Evolutionary conservation across 1,139 yeast species (phyloP), one percentile per base, ranked within the genome.

Genomic region (Yamadazyma jaroonii): DNA sequence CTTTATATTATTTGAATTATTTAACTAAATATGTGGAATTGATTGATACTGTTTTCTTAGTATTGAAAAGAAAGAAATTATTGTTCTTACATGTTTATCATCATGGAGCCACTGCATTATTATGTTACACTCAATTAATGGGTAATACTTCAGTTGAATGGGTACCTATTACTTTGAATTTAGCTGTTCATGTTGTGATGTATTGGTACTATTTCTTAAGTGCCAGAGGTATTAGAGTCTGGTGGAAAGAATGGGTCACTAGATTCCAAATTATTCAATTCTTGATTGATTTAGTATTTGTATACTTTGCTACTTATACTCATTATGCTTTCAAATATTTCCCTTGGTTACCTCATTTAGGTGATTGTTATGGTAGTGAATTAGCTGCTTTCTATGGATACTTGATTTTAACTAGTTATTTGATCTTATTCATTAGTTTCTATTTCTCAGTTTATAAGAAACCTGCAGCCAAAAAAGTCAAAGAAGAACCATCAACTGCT

Each of bases 241-340:
- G 97, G 97, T 92, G 98, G 98, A 92, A 92, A 69, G 96, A 90
- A 69, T 92, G 97, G 97, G 97, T 92, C 52, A 92, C 98, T 37
- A 79, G 96, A 51, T 82, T 87, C 76, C 98, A 92, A 72, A 92
- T 92, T 66, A 77, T 86, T 54, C 98, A 92, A 70, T 92, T 92
- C 57, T 72, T 92, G 55, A 75, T 92, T 56, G 98, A 92, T 63
- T 77, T 92, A 59, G 79, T 77, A 32, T 89, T 89, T 59, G 95
- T 90, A 49, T 90, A 89, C 73, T 87, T 86, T 61, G 96, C 96
- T 40, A 83, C 96, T 39, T 90, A 87, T 72, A 82, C 87, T 45
- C 84, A 81, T 59, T 79, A 79, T 53, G 86, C 85, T 29, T 72
- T 68, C 54, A 70, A 65, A 43, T 81, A 78, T 65, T 74, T 78